Base-by-base conservation (phyloP, 371 early-diverging fungal species). In the Batrachochytrium dendrobatidis region DNA sequence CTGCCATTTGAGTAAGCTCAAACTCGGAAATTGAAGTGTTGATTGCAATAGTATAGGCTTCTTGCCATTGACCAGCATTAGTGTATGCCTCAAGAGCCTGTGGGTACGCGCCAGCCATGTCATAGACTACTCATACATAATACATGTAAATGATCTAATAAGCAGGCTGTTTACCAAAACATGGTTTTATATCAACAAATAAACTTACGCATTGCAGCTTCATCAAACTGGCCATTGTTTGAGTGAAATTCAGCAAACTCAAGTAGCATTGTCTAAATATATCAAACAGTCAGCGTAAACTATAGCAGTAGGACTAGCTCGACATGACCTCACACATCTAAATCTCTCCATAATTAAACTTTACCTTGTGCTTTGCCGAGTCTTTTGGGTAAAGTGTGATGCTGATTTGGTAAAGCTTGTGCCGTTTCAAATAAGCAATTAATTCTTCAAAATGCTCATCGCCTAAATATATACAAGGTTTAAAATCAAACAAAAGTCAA, bases 11-110 rank as follows among this genome's bases (percentile, higher is more conserved):
- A 1, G 12, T 32, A 6, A 60, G 45, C 25, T 72, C 63, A 3
- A 25, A 29, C 2, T 53, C 35, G 3, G 55, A 12, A 10, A 56
- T 20, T 1, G 20, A 33, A n/a, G 63, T 10, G 30, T 59, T 62
- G 24, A 39, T 33, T 3, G 69, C 69, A 26, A 67, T 33, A 35
- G 63, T 60, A 2, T 63, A 49, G 0, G 69, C 60, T 49, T 71
- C 56, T 43, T 43, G 86, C 89, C 65, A 91, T 61, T 8, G 83
- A 73, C 63, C 84, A 69, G 85, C 86, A 50, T 75, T 69, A 29
- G 73, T 71, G 64, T 88, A 92, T 3, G 85, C 69, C n/a, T 82
- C 80, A 26, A 90, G 57, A 0, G 93, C 92, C 65, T 81, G 72
- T 0, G 67, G 58, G 39, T 66, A 59, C 18, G 82, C 74, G 10